phyloP scores from a whole-genome alignment of 78 protist genomes.

The Dictyostelium purpureum region DNA sequence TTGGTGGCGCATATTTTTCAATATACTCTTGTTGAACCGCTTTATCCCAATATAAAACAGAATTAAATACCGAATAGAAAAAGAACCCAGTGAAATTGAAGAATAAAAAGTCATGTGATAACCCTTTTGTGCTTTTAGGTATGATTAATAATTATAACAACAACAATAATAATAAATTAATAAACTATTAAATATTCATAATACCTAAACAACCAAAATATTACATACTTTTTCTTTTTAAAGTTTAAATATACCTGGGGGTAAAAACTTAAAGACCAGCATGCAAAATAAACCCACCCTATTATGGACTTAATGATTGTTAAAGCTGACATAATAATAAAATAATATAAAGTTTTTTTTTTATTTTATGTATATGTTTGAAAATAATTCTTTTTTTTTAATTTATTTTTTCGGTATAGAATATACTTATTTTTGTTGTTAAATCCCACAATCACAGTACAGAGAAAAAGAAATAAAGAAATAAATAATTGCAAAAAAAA shows the following conservation, averaged over 20 bases:
- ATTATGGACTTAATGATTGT: background rate
- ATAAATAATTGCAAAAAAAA: too few relatives aligned
- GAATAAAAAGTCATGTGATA: constrained; percentile 80
- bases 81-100: constrained; percentile 89
- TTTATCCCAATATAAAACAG: constrained; percentile 38
- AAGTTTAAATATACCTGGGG: constrained; percentile 90
- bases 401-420: too few relatives aligned
- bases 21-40: constrained; percentile 64
- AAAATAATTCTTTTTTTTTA: too few relatives aligned
- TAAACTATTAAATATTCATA: background rate
- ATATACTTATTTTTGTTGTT: too few relatives aligned
- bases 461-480: too few relatives aligned
- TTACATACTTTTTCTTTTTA: constrained; percentile 56
- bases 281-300: constrained; percentile 92
- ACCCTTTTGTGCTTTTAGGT: constrained; percentile 83
- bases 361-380: too few relatives aligned
- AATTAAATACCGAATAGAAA: constrained; percentile 86
- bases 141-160: background rate
- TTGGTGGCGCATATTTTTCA: constrained; percentile 23
- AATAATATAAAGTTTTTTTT: too few relatives aligned
- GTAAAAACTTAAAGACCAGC: constrained; percentile 93
- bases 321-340: constrained; percentile 38
- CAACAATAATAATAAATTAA: background rate
- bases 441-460: too few relatives aligned
- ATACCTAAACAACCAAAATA: background rate